These are phyloP conservation scores for Plectosphaerella plurivora DNA, from an alignment of 2,329 filamentous ascomycete species.

Conservation along the genomic window DNA sequence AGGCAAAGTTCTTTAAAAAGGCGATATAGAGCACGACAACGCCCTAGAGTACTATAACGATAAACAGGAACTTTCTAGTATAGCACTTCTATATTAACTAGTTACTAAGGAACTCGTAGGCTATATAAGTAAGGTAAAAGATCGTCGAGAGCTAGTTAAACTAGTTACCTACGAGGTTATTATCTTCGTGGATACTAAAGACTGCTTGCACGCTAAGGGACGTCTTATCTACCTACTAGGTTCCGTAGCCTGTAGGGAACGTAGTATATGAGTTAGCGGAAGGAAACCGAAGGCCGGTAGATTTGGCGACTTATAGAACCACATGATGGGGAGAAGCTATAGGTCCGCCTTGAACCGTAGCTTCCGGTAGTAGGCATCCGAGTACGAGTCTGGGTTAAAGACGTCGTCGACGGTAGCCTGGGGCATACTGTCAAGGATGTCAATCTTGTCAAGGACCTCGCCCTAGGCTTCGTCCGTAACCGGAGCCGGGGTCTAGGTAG, in stretches of 20 bases:
- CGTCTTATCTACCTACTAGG: conserved; percentile 24
- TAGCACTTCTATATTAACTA: conserved; percentile 28
- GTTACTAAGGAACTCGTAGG: conserved; percentile 21
- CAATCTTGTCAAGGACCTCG: neutral
- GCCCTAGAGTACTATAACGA: conserved; percentile 27
- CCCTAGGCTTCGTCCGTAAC: no score
- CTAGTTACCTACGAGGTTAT: conserved; percentile 20
- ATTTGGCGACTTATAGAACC: conserved; percentile 13
- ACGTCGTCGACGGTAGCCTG: conserved; percentile 6
- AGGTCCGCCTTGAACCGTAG: conserved; percentile 24
- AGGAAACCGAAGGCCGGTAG: neutral
- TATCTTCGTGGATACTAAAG: conserved; percentile 23
- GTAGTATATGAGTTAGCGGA: neutral
- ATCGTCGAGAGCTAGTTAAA: conserved; percentile 23
- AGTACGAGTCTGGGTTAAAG: conserved; percentile 11
- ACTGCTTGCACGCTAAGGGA: conserved; percentile 22
- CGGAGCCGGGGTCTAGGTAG: no score
- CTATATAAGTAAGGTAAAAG: conserved; percentile 23
- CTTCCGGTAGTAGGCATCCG: conserved; percentile 18
- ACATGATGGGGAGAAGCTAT: conserved; percentile 23
- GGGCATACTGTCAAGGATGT: conserved; percentile 1
- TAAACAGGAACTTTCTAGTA: conserved; percentile 25
- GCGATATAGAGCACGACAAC: conserved; percentile 22
- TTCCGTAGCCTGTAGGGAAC: conserved; percentile 13
- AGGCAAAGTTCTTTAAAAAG: conserved; percentile 21